A percentile compares a stretch with the other conserved stretches of the same genome.
phyloP scores from a whole-genome alignment of 169 alveolate genomes.

The Toxoplasma gondii region DNA sequence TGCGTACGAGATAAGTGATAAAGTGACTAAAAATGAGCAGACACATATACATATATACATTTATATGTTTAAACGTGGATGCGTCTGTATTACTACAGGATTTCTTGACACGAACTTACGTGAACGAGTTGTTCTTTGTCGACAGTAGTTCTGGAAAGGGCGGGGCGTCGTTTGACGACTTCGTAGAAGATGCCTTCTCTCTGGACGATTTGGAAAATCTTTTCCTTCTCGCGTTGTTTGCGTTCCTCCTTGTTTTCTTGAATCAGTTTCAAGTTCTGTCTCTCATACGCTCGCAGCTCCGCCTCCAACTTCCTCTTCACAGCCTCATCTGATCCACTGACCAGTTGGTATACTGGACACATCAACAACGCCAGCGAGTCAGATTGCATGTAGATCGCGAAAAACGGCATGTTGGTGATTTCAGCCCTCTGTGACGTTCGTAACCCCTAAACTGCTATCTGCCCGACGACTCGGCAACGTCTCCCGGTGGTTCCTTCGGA shows the following conservation, averaged over 20 bases:
- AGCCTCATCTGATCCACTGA: conserved; percentile 34
- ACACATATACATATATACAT: too few species aligned
- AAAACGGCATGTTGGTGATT: not conserved
- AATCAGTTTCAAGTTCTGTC: conserved; percentile 19
- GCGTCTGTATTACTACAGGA: not conserved
- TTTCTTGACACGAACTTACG: not conserved
- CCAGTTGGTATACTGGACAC: conserved; percentile 43
- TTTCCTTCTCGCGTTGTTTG: conserved; percentile 32
- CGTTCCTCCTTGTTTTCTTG: conserved; percentile 16
- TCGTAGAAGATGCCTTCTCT: conserved; percentile 51
- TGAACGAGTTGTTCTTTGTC: not conserved
- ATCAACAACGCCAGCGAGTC: not conserved
- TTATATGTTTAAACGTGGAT: not conserved
- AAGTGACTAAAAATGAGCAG: too few species aligned
- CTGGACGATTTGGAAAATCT: conserved; percentile 33
- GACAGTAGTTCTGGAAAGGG: not conserved
- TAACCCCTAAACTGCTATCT: too few species aligned
- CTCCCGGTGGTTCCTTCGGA: too few species aligned
- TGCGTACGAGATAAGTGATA: too few species aligned
- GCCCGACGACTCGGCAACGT: too few species aligned
- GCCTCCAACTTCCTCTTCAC: conserved; percentile 42
- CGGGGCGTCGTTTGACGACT: conserved; percentile 44
- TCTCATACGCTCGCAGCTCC: conserved; percentile 42
- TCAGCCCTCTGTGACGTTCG: too few species aligned
- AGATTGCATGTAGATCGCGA: too few species aligned